A percentile compares a stretch with the other conserved stretches of the same genome.
phyloP scores from a whole-genome alignment of 441 rosid species.

The Adansonia grandidieri region DNA sequence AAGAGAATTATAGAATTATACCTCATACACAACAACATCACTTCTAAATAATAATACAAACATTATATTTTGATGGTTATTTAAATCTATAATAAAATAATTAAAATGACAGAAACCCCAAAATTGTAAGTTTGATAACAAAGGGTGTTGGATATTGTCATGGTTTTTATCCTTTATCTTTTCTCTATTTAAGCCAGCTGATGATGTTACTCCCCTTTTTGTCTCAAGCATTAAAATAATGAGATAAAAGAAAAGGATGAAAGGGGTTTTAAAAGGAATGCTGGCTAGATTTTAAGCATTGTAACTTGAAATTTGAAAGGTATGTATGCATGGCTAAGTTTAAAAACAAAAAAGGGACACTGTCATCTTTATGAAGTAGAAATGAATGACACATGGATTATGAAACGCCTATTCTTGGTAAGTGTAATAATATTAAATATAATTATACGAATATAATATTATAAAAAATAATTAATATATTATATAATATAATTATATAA shows the following conservation, averaged over 20 bases:
- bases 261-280: not conserved
- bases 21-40: too few species aligned
- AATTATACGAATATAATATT: too few species aligned
- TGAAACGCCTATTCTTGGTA: too few species aligned
- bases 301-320: not conserved
- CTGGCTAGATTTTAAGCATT: not conserved
- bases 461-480: too few species aligned
- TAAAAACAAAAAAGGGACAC: not conserved
- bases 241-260: not conserved
- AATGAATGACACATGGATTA: slow-evolving; percentile 12
- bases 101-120: too few species aligned
- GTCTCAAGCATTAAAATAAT: slow-evolving; percentile 2
- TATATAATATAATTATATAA: too few species aligned
- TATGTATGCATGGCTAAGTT: slow-evolving; percentile 25
- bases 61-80: too few species aligned
- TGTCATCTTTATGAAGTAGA: slow-evolving; percentile 16
- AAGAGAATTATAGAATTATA: too few species aligned
- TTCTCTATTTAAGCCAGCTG: not conserved
- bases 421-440: too few species aligned
- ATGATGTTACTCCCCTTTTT: not conserved
- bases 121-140: not conserved
- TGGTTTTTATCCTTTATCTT: not conserved
- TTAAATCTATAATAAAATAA: too few species aligned
- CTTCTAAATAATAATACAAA: too few species aligned
- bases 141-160: slow-evolving; percentile 2